phyloP scores from a whole-genome alignment of 2,329 filamentous ascomycete genomes.

The Cytospora schulzeri region DNA sequence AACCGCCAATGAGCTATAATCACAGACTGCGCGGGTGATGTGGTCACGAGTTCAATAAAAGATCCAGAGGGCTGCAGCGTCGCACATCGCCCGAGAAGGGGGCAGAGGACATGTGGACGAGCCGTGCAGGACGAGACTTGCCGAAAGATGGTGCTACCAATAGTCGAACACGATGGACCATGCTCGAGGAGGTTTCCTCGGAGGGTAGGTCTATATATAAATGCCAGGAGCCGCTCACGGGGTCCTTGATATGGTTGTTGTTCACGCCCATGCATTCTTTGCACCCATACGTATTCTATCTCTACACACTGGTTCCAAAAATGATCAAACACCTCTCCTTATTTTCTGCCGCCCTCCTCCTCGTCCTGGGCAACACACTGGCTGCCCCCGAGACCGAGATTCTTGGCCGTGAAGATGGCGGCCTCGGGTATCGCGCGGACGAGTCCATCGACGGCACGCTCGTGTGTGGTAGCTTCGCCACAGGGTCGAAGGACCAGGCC shows the following conservation, averaged over 20 bases:
- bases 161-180: not conserved
- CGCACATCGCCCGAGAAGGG: too few species aligned
- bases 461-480: conserved; percentile 19
- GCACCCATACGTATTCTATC: not conserved
- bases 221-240: not conserved
- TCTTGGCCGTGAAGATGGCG: not conserved
- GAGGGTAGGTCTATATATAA: not conserved
- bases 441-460: conserved; percentile 21
- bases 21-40: too few species aligned
- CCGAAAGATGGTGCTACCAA: too few species aligned
- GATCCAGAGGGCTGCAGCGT: not conserved
- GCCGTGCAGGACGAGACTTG: not conserved
- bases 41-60: not conserved
- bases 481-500: conserved; percentile 1
- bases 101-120: too few species aligned
- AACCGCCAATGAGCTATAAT: not conserved
- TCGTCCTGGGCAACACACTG: not conserved
- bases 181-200: too few species aligned
- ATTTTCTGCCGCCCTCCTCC: conserved; percentile 1
- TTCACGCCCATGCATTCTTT: not conserved
- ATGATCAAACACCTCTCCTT: not conserved
- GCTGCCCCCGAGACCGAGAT: not conserved
- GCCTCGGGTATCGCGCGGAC: not conserved
- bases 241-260: too few species aligned
- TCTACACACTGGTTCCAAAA: not conserved